A percentile compares a stretch with the other conserved stretches of the same genome.
These are phyloP conservation scores for Kingdonia uniflora DNA, from an alignment of 164 flowering plant genomes.

Conservation along the genomic window DNA sequence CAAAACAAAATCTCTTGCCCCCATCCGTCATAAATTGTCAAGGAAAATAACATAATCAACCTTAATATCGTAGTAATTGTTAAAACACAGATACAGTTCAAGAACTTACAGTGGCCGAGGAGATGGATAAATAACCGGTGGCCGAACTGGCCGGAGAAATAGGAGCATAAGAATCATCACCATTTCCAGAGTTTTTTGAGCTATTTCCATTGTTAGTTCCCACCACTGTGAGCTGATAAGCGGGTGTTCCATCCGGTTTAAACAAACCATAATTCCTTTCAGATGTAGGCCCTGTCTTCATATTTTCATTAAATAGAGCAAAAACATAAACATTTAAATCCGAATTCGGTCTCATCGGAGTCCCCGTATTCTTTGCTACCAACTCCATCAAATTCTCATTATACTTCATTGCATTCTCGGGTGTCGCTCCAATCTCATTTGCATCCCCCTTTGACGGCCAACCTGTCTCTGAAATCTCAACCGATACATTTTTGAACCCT, in stretches of 20 bases:
- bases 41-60: too few relatives aligned
- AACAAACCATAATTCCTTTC: conserved; percentile 44
- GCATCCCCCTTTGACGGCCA: conserved; percentile 47
- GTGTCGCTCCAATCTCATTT: conserved; percentile 34
- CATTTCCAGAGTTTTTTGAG: conserved; percentile 1
- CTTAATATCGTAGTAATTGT: too few relatives aligned
- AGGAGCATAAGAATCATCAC: conserved; percentile 6
- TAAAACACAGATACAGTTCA: too few relatives aligned
- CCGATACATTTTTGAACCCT: conserved; percentile 21
- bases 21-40: too few relatives aligned
- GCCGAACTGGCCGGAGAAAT: conserved; percentile 24
- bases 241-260: conserved; percentile 38
- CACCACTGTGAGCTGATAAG: conserved; percentile 26
- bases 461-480: conserved; percentile 43
- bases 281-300: conserved; percentile 40
- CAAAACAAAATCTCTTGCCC: too few relatives aligned
- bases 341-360: conserved; percentile 31
- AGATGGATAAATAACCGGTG: conserved; percentile 43
- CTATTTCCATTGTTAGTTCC: background rate
- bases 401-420: conserved; percentile 36
- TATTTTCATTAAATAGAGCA: conserved; percentile 41
- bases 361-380: conserved; percentile 26
- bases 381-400: conserved; percentile 30
- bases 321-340: conserved; percentile 26
- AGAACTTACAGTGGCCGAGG: conserved; percentile 38